phyloP scores from a whole-genome alignment of 345 rosid genomes.

The Boechera stricta region DNA sequence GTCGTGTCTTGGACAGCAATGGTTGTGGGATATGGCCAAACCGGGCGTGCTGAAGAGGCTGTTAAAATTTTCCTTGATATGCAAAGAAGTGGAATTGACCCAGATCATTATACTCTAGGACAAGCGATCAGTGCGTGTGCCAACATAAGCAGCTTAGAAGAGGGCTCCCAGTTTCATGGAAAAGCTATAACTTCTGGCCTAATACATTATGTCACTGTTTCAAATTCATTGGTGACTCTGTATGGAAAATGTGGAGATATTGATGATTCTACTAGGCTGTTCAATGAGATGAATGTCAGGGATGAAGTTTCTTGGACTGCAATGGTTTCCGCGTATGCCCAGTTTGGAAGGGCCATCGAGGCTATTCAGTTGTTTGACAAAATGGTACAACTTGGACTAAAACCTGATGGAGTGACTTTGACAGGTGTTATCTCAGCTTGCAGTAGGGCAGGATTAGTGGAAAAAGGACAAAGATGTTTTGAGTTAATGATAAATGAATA shows the following conservation, averaged over 20 bases:
- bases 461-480: slow-evolving; percentile 71
- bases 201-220: slow-evolving; percentile 66
- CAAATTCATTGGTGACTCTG: slow-evolving; percentile 83
- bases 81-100: slow-evolving; percentile 78
- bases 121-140: slow-evolving; percentile 94
- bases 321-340: slow-evolving; percentile 81
- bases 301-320: slow-evolving; percentile 98
- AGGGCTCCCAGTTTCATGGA: slow-evolving; percentile 88
- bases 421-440: slow-evolving; percentile 91
- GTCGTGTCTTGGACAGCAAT: slow-evolving; percentile 95
- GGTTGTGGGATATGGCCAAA: slow-evolving; percentile 92
- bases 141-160: slow-evolving; percentile 85
- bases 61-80: slow-evolving; percentile 64
- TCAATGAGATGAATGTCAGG: slow-evolving; percentile 69
- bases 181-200: slow-evolving; percentile 69
- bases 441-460: slow-evolving; percentile 89
- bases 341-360: slow-evolving; percentile 81
- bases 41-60: slow-evolving; percentile 81
- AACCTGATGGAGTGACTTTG: slow-evolving; percentile 91
- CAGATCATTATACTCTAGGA: slow-evolving; percentile 84
- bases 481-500: slow-evolving; percentile 67
- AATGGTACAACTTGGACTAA: slow-evolving; percentile 68
- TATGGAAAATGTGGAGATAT: slow-evolving; percentile 89
- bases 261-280: slow-evolving; percentile 64
- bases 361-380: slow-evolving; percentile 75